These are phyloP conservation scores for Ophiosphaerella herpotricha DNA, from an alignment of 2,329 filamentous ascomycete genomes.

Conservation along the genomic window DNA sequence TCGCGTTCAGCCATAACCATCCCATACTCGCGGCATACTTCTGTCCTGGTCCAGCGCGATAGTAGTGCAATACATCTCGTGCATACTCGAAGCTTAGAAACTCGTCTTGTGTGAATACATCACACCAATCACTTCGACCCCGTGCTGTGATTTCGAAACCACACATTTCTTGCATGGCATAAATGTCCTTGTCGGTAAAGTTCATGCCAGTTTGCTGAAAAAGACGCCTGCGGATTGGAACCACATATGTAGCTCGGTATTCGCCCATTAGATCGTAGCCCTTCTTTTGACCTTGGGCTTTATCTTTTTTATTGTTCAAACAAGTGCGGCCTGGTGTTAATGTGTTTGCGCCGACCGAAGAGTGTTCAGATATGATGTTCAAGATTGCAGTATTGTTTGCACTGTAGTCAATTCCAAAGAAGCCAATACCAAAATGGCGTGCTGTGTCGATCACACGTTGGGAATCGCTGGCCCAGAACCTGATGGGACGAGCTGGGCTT, in stretches of 20 bases:
- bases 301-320: conserved; percentile 45
- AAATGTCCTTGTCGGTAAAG: conserved; percentile 56
- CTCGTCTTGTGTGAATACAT: conserved; percentile 59
- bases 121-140: conserved; percentile 61
- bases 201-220: conserved; percentile 48
- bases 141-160: conserved; percentile 62
- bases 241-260: conserved; percentile 56
- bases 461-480: conserved; percentile 61
- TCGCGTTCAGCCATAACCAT: conserved; percentile 63
- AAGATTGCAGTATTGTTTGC: conserved; percentile 42
- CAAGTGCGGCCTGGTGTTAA: conserved; percentile 60
- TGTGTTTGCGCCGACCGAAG: conserved; percentile 57
- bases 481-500: conserved; percentile 12
- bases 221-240: conserved; percentile 52
- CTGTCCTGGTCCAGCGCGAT: conserved; percentile 63
- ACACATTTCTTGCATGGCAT: conserved; percentile 66
- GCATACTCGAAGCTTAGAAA: conserved; percentile 64
- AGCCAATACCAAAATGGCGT: conserved; percentile 58
- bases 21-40: conserved; percentile 60
- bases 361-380: conserved; percentile 58
- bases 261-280: conserved; percentile 54
- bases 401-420: conserved; percentile 59
- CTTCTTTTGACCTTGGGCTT: conserved; percentile 54
- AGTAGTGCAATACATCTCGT: conserved; percentile 62
- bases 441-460: conserved; percentile 62